These are phyloP conservation scores for Globisporangium cylindrosporum DNA, from an alignment of 352 stramenopile genomes.

Conservation along the genomic window DNA sequence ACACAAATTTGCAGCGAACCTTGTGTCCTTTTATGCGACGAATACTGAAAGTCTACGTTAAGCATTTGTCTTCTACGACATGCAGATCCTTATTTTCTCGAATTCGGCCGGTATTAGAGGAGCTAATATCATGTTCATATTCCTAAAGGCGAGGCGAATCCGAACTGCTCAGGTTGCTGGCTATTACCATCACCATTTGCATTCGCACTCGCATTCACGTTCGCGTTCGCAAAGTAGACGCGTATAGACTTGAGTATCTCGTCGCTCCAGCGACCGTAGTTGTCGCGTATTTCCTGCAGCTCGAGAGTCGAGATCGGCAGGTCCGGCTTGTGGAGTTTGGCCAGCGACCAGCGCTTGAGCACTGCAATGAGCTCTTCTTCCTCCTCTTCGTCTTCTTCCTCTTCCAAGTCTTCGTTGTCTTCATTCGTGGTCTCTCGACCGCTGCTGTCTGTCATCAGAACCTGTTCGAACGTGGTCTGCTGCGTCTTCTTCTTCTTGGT, in stretches of 20 bases:
- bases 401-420: slow-evolving; percentile 2
- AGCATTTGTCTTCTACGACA: no score
- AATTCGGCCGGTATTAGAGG: no score
- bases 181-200: background rate
- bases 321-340: slow-evolving; percentile 24
- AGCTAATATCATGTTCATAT: no score
- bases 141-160: background rate
- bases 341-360: slow-evolving; percentile 27
- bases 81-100: no score
- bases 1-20: no score
- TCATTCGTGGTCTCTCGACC: slow-evolving; percentile 2
- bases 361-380: slow-evolving; percentile 28
- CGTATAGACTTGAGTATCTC: slow-evolving; percentile 48
- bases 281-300: slow-evolving; percentile 39
- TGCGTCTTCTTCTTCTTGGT: slow-evolving; percentile 8
- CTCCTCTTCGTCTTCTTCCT: background rate
- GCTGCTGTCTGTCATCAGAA: background rate
- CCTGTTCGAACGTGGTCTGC: background rate
- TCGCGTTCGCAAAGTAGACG: background rate
- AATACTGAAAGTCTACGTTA: no score
- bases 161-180: background rate
- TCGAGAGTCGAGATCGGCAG: slow-evolving; percentile 23
- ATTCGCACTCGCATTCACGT: background rate
- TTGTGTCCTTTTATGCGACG: no score
- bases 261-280: slow-evolving; percentile 40